Evolutionary conservation across 345 rosid genomes (phyloP).

Genomic region (Boechera divaricarpa): DNA sequence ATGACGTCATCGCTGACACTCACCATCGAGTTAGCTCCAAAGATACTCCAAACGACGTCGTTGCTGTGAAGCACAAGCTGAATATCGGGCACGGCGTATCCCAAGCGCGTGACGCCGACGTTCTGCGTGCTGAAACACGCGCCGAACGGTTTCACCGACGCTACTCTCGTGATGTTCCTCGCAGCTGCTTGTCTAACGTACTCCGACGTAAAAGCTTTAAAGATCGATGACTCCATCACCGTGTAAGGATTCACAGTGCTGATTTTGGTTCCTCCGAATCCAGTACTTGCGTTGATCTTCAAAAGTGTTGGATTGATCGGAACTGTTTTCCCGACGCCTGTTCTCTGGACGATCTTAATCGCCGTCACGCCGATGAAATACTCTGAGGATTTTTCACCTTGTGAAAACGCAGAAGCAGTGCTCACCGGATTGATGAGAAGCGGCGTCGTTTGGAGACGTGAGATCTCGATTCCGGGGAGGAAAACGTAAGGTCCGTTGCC

Average conservation of each 20-base stretch:
- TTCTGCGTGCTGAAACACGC: conserved; percentile 58
- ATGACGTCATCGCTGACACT: conserved; percentile 50
- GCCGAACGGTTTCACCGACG: conserved; percentile 59
- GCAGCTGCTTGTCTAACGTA: conserved; percentile 49
- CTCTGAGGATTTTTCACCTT: conserved; percentile 64
- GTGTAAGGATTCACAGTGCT: conserved; percentile 81
- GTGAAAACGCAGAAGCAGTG: conserved; percentile 47
- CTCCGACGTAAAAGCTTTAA: conserved; percentile 49
- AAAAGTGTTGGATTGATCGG: conserved; percentile 53
- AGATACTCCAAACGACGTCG: conserved; percentile 60
- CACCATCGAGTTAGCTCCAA: conserved; percentile 78
- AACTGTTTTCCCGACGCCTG: conserved; percentile 37
- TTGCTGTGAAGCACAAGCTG: conserved; percentile 57
- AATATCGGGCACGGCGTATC: conserved; percentile 61
- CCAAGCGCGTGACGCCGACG: conserved; percentile 55
- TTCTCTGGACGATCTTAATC: conserved; percentile 39
- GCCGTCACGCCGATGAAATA: conserved; percentile 68
- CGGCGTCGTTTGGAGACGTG: conserved; percentile 57
- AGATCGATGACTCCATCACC: conserved; percentile 59
- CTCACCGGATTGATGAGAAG: conserved; percentile 66
- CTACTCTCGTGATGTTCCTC: conserved; percentile 56
- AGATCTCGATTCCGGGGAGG: conserved; percentile 59
- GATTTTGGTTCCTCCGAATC: conserved; percentile 76
- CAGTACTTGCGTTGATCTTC: conserved; percentile 45
- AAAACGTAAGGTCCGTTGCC: conserved; percentile 64